A percentile compares a stretch with the other conserved stretches of the same genome.
Evolutionary conservation across 2,329 filamentous ascomycete species (phyloP).

Genomic region (Colletotrichum siamense): DNA sequence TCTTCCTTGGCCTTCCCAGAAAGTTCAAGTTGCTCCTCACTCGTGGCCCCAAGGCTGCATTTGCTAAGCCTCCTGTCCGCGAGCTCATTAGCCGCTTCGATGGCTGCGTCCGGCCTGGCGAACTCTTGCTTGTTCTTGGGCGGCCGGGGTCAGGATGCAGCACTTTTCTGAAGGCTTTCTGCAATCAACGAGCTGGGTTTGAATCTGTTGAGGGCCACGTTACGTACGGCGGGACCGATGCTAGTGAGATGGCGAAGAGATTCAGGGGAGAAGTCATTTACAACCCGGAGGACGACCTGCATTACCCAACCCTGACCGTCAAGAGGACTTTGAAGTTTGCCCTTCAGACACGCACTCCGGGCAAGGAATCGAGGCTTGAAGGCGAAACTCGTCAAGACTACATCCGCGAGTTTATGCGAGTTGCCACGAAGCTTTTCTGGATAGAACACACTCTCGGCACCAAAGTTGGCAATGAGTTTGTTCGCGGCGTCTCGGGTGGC

Average conservation of each 20-base stretch:
- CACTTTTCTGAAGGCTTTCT: slow-evolving; percentile 66
- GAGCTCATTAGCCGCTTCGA: slow-evolving; percentile 57
- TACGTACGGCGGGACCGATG: slow-evolving; percentile 60
- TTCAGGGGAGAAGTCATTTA: slow-evolving; percentile 69
- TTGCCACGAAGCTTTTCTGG: slow-evolving; percentile 73
- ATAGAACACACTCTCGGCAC: slow-evolving; percentile 72
- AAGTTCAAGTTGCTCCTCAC: slow-evolving; percentile 28
- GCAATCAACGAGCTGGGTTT: slow-evolving; percentile 71
- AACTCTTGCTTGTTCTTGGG: slow-evolving; percentile 63
- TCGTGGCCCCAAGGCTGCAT: slow-evolving; percentile 34
- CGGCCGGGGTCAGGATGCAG: slow-evolving; percentile 64
- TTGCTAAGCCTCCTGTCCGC: slow-evolving; percentile 38
- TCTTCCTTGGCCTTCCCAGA: slow-evolving; percentile 36
- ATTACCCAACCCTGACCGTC: slow-evolving; percentile 73
- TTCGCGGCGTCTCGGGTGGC: slow-evolving; percentile 66
- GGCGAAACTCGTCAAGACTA: slow-evolving; percentile 64
- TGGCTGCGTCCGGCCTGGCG: slow-evolving; percentile 58
- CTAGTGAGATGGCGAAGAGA: slow-evolving; percentile 51
- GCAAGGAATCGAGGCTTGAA: slow-evolving; percentile 56
- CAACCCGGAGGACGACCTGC: slow-evolving; percentile 73
- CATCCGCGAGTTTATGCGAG: slow-evolving; percentile 58
- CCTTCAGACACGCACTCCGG: slow-evolving; percentile 62
- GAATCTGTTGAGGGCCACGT: slow-evolving; percentile 69
- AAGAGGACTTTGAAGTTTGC: slow-evolving; percentile 72
- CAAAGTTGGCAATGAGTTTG: slow-evolving; percentile 71